Percentiles rank a stretch among this genome's conserved stretches.
Conservation (phyloP, 345 rosid species). For the Eucalyptus melliodora region DNA sequence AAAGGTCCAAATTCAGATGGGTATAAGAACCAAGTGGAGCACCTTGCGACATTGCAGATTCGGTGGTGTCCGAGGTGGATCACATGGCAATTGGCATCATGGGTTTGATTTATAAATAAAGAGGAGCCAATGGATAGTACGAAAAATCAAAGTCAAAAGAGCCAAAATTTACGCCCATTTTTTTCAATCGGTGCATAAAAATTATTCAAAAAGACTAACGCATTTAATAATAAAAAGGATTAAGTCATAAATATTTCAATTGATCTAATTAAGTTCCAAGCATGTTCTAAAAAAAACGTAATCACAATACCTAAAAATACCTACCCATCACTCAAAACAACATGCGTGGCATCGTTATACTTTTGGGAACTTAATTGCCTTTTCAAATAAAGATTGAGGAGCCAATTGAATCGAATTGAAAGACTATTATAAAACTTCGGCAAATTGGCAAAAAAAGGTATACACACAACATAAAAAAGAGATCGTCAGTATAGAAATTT, state of each 20-base stretch:
- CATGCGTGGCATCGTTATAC: accelerated
- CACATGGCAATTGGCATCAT: not conserved
- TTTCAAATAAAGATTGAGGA: not conserved
- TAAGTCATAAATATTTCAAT: accelerated
- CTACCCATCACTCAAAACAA: not conserved
- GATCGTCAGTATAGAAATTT: accelerated
- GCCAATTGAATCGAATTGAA: too few relatives aligned
- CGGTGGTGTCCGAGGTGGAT: not conserved
- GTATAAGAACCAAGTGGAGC: not conserved
- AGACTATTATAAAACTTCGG: not conserved
- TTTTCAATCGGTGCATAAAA: not conserved
- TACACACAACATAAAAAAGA: too few relatives aligned
- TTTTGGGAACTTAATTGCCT: not conserved
- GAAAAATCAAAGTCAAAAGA: not conserved
- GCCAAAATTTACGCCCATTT: not conserved
- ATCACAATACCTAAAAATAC: not conserved
- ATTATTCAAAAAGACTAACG: not conserved
- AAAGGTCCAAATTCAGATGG: not conserved
- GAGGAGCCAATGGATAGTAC: not conserved
- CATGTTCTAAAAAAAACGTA: not conserved
- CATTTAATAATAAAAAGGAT: not conserved
- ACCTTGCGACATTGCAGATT: not conserved
- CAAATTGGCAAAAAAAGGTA: not conserved
- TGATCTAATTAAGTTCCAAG: accelerated
- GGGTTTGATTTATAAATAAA: not conserved